Evolutionary conservation across 2,329 filamentous ascomycete genomes (phyloP), one percentile per base, ranked within the genome.

Genomic region (Ophiostoma tasmaniense): DNA sequence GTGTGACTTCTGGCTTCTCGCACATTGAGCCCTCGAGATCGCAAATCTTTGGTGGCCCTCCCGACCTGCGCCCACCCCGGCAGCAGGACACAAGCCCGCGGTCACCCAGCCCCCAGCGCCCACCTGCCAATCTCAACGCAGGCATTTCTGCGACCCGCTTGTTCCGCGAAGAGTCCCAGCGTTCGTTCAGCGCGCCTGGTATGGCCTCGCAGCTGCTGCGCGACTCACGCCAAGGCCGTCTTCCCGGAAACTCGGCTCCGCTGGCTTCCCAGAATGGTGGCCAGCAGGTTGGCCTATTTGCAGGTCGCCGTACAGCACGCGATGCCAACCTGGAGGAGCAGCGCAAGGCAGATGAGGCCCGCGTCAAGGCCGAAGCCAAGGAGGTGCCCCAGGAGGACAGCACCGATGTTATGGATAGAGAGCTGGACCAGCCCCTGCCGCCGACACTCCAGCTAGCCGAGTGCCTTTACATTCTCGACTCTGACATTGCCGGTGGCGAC

Each of bases 361-460:
- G 84, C 70, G 84, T 83, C 50, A 83, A 80, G 72, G 84, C 83
- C 39, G 83, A 80, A 72, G 84, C 84, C 70, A 84, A 87, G 73
- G 84, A 82, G 0, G 85, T 91, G 2, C 80, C 86, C 28, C 87
- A 91, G 69, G 86, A 91, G 66, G 89, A 92, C 72, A 89, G 91
- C 72, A 88, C 90, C 33, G 83, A 86, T 39, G 84, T 90, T 30
- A 87, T 75, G 64, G 73, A 90, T 69, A 82, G 81, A 71, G 80
- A 90, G 37, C 81, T 93, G 45, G 80, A 80, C 7, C 84, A 83
- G n/a, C 81, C 86, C 10, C 79, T 89, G 25, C 80, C 87, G 73
- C 85, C 87, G n/a, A 88, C 84, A 4, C 80, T 85, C 67, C 81
- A 82, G 8, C 77, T 93, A 45, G 85, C 90, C 70, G 85, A 89